Evolutionary conservation across 106 monocot species (phyloP), one percentile per base, ranked within the genome.

Genomic region (Acorus calamus): DNA sequence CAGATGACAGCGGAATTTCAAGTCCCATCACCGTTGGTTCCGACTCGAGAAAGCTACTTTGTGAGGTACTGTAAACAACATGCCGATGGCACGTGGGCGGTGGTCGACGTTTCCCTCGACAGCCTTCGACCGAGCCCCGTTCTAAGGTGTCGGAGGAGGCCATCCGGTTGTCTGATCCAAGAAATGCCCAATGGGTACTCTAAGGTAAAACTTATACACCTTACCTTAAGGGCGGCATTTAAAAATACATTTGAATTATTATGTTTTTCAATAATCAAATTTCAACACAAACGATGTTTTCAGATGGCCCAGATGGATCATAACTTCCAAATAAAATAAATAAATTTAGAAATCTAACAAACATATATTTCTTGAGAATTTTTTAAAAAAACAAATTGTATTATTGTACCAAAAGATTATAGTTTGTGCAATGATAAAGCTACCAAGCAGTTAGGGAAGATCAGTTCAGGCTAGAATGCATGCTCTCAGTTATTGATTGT

Each of bases 121-220:
- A 77, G 79, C 64, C 52, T 92, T 8, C 87, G 88, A 10, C 80
- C 91, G 4, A 78, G 76, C 69, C 77, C 88, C 0, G 62, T 71
- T 8, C 8, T 70, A 49, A 74, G 78, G 55, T 91, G 91, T 44
- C 78, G 91, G 5, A 77, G 88, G 55, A 78, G 91, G 75, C 96
- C 96, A 2, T 98, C 96, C 1, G 91, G 96, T 7, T 98, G 96
- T 46, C 45, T 98, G 4, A 98, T 98, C 57, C 82, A 85, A 76
- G 96, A 98, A 73, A 91, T 91, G 96, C 91, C 96, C 1, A 98
- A 98, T 82, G 96, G 96, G 6, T 98, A 98, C 60, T 98, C 96
- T 0, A 98, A 92, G 88, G 91, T 88, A 72, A 12, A 45, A 42
- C 50, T 7, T 42, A 14, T 42, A 12, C 14, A 44, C 10, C 28